A percentile compares a stretch with the other conserved stretches of the same genome.
Conservation (phyloP, 2,329 filamentous ascomycete genomes). For the Fusarium sp. region DNA sequence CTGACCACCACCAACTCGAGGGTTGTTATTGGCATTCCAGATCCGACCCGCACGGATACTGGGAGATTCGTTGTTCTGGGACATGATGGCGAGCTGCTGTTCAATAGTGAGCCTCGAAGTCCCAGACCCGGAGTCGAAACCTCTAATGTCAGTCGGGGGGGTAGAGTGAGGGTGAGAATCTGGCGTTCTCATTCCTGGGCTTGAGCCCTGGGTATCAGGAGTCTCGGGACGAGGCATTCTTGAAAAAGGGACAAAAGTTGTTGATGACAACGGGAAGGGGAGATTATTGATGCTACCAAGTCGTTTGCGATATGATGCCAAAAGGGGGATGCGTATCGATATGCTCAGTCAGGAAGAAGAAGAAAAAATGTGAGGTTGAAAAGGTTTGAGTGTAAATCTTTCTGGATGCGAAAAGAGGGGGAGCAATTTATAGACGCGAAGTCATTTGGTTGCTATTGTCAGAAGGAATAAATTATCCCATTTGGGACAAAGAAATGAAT, state of each 20-base stretch:
- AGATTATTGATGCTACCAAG: not conserved
- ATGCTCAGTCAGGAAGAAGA: not conserved
- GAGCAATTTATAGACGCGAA: not conserved
- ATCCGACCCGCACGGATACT: not conserved
- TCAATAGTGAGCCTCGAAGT: not conserved
- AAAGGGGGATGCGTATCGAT: not conserved
- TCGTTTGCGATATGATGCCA: not conserved
- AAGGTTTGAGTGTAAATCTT: not conserved
- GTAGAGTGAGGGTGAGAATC: not conserved
- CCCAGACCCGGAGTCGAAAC: not conserved
- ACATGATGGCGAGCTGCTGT: not conserved
- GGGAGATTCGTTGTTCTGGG: not conserved
- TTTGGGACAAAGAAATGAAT: not conserved
- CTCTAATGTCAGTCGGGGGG: constrained; percentile 26
- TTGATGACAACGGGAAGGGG: not conserved
- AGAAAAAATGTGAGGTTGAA: not conserved
- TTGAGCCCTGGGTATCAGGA: constrained; percentile 12
- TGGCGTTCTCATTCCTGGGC: constrained; percentile 6
- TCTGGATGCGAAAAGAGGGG: not conserved
- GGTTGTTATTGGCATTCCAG: not conserved
- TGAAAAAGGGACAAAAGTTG: not conserved
- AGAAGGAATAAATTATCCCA: not conserved
- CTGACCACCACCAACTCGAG: not conserved
- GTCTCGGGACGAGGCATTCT: not conserved
- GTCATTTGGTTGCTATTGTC: not conserved